A percentile compares a stretch with the other conserved stretches of the same genome.
phyloP scores from a whole-genome alignment of 495 filamentous ascomycete genomes.

The Aspergillus ostianus region DNA sequence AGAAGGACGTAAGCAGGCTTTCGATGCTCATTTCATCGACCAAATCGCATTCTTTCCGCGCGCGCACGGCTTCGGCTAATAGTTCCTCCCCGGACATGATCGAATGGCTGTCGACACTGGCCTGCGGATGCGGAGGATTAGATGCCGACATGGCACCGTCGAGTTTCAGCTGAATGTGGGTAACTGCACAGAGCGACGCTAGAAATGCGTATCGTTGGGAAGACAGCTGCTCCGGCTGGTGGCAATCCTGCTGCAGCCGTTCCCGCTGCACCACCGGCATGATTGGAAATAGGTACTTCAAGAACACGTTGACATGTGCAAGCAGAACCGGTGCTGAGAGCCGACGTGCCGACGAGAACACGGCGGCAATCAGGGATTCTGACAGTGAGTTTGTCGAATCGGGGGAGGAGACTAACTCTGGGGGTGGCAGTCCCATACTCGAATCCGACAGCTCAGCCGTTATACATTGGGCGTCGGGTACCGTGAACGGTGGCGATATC shows the following conservation, averaged over 20 bases:
- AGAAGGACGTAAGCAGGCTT: conserved; percentile 74
- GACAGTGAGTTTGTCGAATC: conserved; percentile 37
- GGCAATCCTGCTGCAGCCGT: conserved; percentile 61
- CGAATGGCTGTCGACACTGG: conserved; percentile 47
- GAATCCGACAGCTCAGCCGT: conserved; percentile 26
- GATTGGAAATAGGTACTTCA: conserved; percentile 71
- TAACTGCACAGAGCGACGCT: conserved; percentile 75
- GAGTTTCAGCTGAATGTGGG: conserved; percentile 73
- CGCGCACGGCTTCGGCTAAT: conserved; percentile 71
- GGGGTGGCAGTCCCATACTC: conserved; percentile 29
- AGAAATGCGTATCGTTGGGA: conserved; percentile 77
- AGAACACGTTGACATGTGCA: conserved; percentile 44
- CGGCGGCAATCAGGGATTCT: conserved; percentile 24
- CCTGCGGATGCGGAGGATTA: conserved; percentile 51
- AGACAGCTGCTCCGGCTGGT: conserved; percentile 56
- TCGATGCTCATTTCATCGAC: conserved; percentile 61
- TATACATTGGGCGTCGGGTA: conserved; percentile 26
- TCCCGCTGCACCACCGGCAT: conserved; percentile 77
- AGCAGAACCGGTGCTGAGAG: conserved; percentile 38
- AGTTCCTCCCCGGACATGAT: conserved; percentile 50
- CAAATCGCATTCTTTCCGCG: conserved; percentile 72
- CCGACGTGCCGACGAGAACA: conserved; percentile 24
- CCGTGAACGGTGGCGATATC: conserved; percentile 27
- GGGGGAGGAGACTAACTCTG: conserved; percentile 43
- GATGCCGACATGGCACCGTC: conserved; percentile 54